phyloP scores from a whole-genome alignment of 495 filamentous ascomycete genomes.

The Filosporella fistucella region DNA sequence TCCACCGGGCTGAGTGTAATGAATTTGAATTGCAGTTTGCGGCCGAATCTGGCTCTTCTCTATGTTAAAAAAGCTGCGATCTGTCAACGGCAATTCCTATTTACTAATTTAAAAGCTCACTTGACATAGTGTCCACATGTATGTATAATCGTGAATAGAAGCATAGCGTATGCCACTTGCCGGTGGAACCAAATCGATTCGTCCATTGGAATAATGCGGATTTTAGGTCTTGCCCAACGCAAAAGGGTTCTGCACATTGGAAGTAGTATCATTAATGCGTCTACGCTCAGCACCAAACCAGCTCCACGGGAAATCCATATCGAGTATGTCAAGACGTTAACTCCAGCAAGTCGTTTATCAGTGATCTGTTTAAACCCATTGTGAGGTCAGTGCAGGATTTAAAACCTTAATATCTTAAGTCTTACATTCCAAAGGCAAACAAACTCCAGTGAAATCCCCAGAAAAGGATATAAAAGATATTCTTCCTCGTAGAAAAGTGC shows the following conservation, averaged over 20 bases:
- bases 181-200: slow-evolving; percentile 97
- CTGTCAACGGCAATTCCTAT: slow-evolving; percentile 24
- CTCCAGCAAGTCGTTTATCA: slow-evolving; percentile 60
- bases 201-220: slow-evolving; percentile 84
- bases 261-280: slow-evolving; percentile 81
- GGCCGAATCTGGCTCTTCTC: slow-evolving; percentile 81
- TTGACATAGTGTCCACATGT: slow-evolving; percentile 88
- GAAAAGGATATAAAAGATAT: too few relatives aligned
- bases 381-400: not conserved
- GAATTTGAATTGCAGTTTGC: slow-evolving; percentile 81
- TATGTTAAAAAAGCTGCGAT: slow-evolving; percentile 83
- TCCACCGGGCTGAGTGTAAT: slow-evolving; percentile 84
- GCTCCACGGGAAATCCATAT: slow-evolving; percentile 97
- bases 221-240: slow-evolving; percentile 76
- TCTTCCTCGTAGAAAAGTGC: too few relatives aligned
- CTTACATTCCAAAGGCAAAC: too few relatives aligned
- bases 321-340: slow-evolving; percentile 81
- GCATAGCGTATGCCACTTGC: slow-evolving; percentile 84
- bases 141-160: slow-evolving; percentile 79
- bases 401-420: too few relatives aligned
- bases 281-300: slow-evolving; percentile 74
- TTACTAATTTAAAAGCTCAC: slow-evolving; percentile 44
- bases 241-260: slow-evolving; percentile 94
- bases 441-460: too few relatives aligned
- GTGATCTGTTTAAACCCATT: slow-evolving; percentile 70